These are phyloP conservation scores for Oehlia diaphana DNA, from an alignment of 192 early-diverging fungal species.

Conservation along the genomic window DNA sequence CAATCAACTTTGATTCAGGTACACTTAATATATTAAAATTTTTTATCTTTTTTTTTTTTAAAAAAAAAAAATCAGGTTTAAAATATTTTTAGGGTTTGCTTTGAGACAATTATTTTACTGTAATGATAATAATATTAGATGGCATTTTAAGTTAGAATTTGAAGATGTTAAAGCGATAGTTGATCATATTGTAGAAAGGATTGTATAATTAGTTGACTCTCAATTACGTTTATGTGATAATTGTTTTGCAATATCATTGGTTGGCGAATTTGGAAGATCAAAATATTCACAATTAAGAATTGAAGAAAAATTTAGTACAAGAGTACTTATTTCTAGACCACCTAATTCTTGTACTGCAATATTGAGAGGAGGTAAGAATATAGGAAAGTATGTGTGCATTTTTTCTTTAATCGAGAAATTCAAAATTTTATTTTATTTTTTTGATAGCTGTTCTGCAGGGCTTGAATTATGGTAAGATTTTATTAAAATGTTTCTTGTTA, in stretches of 20 bases:
- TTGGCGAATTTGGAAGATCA: conserved; percentile 56
- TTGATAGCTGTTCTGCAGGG: conserved; percentile 45
- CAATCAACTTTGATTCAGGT: no score
- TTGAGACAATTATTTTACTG: no score
- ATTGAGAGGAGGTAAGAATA: conserved; percentile 40
- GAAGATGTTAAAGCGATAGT: conserved; percentile 32
- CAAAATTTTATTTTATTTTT: background rate
- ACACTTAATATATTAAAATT: no score
- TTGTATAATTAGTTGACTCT: conserved; percentile 48
- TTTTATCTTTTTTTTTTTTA: no score
- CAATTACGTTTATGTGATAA: conserved; percentile 45
- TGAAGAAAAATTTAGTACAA: conserved; percentile 47
- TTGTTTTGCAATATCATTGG: conserved; percentile 49
- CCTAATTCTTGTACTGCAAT: conserved; percentile 51
- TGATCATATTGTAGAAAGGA: conserved; percentile 53
- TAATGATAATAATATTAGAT: no score
- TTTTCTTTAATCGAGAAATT: background rate
- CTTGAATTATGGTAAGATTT: background rate
- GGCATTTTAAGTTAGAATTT: background rate
- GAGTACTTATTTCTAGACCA: conserved; percentile 48
- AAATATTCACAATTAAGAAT: conserved; percentile 55
- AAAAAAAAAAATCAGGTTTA: background rate
- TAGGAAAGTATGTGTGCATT: background rate
- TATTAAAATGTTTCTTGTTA: no score
- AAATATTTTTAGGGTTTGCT: background rate